Evolutionary conservation across 2,329 filamentous ascomycete genomes (phyloP), one percentile per base, ranked within the genome.

Genomic region (Immersiporthe knoxdaviesiana): DNA sequence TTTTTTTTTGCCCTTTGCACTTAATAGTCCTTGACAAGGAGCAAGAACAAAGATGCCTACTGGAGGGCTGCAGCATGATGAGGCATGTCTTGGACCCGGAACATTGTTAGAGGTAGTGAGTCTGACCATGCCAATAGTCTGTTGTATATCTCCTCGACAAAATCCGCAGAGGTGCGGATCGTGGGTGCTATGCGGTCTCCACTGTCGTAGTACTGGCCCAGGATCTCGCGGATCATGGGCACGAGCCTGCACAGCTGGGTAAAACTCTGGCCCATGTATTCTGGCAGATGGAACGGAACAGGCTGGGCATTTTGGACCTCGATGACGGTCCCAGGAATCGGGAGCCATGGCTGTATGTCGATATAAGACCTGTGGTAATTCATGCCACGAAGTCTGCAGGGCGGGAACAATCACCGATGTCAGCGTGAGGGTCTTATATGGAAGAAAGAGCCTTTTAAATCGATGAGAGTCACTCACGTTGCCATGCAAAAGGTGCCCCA

Each of bases 111-210:
- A 14, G 65, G 68, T 21, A 73, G 58, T 2, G 39, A 41, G 59
- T 72, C 73, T n/a, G 71, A 63, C 73, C 73, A 74, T 4, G 24
- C 65, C 5, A 75, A 71, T 58, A 75, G 39, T 61, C 65, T 71
- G n/a, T 58, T 44, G 63, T 74, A 74, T 27, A 71, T 70, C 7
- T 66, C 5, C 54, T 72, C 68, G 16, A 72, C 70, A 21, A 73
- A 68, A 14, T 37, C 54, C 35, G 72, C 52, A 3, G 73, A 60
- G 30, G 68, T 66, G 16, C 72, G 70, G 21, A 24, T 50, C 32
- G 44, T 50, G 0, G 68, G 30, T n/a, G 67, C 24, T 11, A 69
- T 61, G 21, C 68, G 50, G 37, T 68, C 72, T 2, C 67, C 68
- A 30, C 69, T 67, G 61, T 65, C 65, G 35, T 72, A 70, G 63